Base-by-base conservation (phyloP, 2,329 filamentous ascomycete genomes). In the Penicillium sp. region DNA sequence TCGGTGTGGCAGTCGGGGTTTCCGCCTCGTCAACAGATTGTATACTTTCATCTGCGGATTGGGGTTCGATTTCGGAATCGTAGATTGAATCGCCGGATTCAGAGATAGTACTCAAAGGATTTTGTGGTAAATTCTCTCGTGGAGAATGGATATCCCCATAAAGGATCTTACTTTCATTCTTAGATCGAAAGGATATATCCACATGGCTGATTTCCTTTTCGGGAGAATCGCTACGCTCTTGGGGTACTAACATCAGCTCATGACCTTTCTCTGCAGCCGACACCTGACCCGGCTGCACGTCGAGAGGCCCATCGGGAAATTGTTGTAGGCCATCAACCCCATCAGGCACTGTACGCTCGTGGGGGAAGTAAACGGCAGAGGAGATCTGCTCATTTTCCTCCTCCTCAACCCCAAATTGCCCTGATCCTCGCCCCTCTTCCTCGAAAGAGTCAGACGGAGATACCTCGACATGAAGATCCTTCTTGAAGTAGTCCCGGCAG, bases 361-460 rank as follows among this genome's bases (percentile, higher is more conserved):
- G 85, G 25, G 85, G 85, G 62, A 84, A 86, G 68, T 88, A 88
- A 35, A 86, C 76, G 13, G 85, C 85, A 29, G 84, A 87, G 0
- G 84, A 85, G 39, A 88, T 88, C 59, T 86, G 84, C 68, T 88
- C 85, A 55, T 79, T 78, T 57, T 86, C 83, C 6, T 84, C 85
- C 35, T 85, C 83, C n/a, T 84, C 81, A 48, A 83, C 81, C 35
- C 82, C 82, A 27, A 76, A 75, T 23, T 68, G 70, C 10, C 62
- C 61, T 8, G 66, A 65, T 27, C 58, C 62, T 31, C 55, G 62
- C 10, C 62, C 64, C 42, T 65, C 69, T 44, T 61, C 57, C 47
- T 68, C 64, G 25, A 66, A 55, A 8, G 66, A 66, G 47, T 67
- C 67, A 1, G 69, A 59, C 2, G 67, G 64, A 9, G 62, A 66